Base-by-base conservation (phyloP, 225 moss, liverwort and hornwort genomes). In the Physcomitrium patens region DNA sequence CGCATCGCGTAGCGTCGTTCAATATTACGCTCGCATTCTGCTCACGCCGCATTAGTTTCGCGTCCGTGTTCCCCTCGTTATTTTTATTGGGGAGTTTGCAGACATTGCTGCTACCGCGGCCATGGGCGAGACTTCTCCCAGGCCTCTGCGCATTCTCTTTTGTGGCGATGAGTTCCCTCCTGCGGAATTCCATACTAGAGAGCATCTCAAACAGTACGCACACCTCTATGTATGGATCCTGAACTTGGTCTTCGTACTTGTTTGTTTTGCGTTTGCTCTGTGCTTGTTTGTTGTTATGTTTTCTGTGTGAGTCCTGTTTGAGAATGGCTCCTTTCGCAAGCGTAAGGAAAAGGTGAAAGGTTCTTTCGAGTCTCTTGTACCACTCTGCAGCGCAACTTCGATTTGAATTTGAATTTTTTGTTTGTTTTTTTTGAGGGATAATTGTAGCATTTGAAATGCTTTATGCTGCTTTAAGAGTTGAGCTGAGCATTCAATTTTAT, bases 91-190 rank as follows among this genome's bases (percentile, higher is more conserved):
- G 31, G 7, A 37, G 31, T 37, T 37, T 37, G 31, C 31, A 37
- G 31, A 37, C 31, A 37, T 37, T 37, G 31, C 31, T 7, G 31
- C 31, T 7, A 37, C 31, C 31, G 31, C 31, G 31, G 31, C 31
- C 7, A 37, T 23, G 46, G 63, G 54, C 42, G 66, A 70, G 12
- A 11, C 44, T n/a, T 52, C 42, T 37, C 58, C 53, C 63, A 77
- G 54, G 13, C 65, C 70, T 23, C 7, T 84, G 70, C 80, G 81
- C 54, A 77, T 86, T 60, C 74, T 86, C 26, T 80, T 86, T n/a
- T 86, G 83, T 54, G 86, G 83, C n/a, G 7, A 19, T 16, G 86
- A 86, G 44, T 80, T 77, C n/a, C 16, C 63, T 5, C 56, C 49
- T 26, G 77, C 74, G 1, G 80, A 77, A 28, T 0, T 19, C 7